Evolutionary conservation across 495 filamentous ascomycete species (phyloP).

Genomic region (Podospora appendiculata): DNA sequence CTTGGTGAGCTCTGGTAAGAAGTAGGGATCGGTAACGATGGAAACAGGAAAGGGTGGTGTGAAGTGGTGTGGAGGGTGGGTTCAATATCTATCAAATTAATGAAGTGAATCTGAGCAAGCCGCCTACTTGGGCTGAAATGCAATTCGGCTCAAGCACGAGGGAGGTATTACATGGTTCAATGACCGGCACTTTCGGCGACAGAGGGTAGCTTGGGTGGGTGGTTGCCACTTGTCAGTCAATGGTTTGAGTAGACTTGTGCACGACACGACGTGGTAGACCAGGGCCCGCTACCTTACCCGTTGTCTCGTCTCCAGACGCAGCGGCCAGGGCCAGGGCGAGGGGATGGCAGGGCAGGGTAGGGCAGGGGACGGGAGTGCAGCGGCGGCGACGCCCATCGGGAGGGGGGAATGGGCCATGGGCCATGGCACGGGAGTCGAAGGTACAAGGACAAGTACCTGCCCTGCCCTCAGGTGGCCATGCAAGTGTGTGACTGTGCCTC

Average conservation of each 20-base stretch:
- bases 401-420: too few species aligned
- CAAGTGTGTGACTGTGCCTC: constrained; percentile 18
- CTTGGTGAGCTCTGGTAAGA: background rate
- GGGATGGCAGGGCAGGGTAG: too few species aligned
- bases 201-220: background rate
- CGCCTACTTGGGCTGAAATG: constrained; percentile 29
- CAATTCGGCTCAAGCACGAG: constrained; percentile 20
- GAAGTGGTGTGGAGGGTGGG: constrained; percentile 2
- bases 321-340: too few species aligned
- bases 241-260: constrained; percentile 22
- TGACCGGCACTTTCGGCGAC: constrained; percentile 25
- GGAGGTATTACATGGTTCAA: constrained; percentile 16
- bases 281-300: constrained; percentile 16
- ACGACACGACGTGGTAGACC: background rate
- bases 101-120: constrained; percentile 14
- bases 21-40: constrained; percentile 4
- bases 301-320: constrained; percentile 4
- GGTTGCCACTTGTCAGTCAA: constrained; percentile 34
- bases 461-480: too few species aligned
- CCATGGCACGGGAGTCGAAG: too few species aligned
- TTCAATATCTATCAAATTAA: constrained; percentile 7
- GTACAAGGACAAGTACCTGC: background rate
- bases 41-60: background rate
- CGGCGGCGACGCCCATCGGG: too few species aligned
- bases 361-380: too few species aligned